These are phyloP conservation scores for Aureoboletus auriporus DNA, from an alignment of 768 basidiomycete species.

Conservation along the genomic window DNA sequence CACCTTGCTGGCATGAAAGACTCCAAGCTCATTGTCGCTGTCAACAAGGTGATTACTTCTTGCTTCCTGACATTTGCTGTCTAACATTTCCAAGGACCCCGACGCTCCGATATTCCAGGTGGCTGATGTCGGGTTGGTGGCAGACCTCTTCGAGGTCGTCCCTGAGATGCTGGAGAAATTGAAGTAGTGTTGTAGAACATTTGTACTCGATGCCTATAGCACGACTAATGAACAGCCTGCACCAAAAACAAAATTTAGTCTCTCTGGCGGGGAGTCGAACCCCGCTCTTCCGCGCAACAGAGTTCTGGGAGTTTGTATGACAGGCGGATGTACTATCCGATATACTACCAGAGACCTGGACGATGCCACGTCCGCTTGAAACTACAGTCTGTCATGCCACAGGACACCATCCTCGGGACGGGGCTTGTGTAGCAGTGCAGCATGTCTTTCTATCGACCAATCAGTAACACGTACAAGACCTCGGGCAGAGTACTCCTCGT, in stretches of 20 bases:
- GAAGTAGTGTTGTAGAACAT: slow-evolving; percentile 38
- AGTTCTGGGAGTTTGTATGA: slow-evolving; percentile 23
- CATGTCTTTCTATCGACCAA: slow-evolving; percentile 32
- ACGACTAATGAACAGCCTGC: slow-evolving; percentile 14
- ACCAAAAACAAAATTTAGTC: slow-evolving; percentile 1
- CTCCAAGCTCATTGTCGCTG: slow-evolving; percentile 94
- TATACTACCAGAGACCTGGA: slow-evolving; percentile 41
- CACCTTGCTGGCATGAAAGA: slow-evolving; percentile 99
- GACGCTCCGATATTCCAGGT: slow-evolving; percentile 99
- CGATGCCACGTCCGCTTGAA: rapidly evolving
- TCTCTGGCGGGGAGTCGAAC: slow-evolving; percentile 48
- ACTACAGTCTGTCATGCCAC: neutral
- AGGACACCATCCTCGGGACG: neutral
- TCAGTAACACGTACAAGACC: slow-evolving; percentile 19
- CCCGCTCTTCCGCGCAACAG: slow-evolving; percentile 36
- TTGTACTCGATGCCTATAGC: neutral
- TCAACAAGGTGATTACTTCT: slow-evolving; percentile 74
- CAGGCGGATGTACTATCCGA: slow-evolving; percentile 52
- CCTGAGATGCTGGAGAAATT: slow-evolving; percentile 89
- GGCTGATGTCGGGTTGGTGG: slow-evolving; percentile 92
- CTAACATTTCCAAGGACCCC: slow-evolving; percentile 61
- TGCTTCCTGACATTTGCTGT: neutral
- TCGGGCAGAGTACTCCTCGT: slow-evolving; percentile 29
- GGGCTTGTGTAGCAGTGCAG: no score
- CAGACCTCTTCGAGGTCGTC: slow-evolving; percentile 88